Evolutionary conservation across 169 alveolate genomes (phyloP).

Genomic region (Theileria parva): DNA sequence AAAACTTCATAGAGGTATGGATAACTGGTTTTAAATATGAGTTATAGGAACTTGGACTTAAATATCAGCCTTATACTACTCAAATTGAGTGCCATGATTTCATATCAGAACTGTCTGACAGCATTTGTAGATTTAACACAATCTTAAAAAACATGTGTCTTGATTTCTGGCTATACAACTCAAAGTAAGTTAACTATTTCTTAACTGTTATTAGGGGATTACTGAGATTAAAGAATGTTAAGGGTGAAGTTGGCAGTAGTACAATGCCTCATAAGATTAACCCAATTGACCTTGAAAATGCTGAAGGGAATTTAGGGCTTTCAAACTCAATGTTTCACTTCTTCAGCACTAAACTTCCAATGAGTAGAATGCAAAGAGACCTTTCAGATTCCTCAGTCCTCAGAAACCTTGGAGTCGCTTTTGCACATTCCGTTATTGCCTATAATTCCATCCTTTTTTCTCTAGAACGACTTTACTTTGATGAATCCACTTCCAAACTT

Average conservation of each 20-base stretch:
- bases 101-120: slow-evolving; percentile 85
- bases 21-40: not conserved
- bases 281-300: slow-evolving; percentile 95
- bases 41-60: slow-evolving; percentile 75
- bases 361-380: slow-evolving; percentile 93
- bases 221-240: slow-evolving; percentile 55
- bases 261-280: slow-evolving; percentile 98
- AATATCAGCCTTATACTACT: slow-evolving; percentile 89
- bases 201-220: slow-evolving; percentile 27
- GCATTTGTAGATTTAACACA: slow-evolving; percentile 82
- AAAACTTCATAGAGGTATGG: slow-evolving; percentile 73
- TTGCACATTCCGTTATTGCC: slow-evolving; percentile 81
- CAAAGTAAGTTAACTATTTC: slow-evolving; percentile 55
- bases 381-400: slow-evolving; percentile 93
- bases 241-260: slow-evolving; percentile 94
- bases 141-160: slow-evolving; percentile 85
- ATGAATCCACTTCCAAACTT: slow-evolving; percentile 60
- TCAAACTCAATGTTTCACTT: slow-evolving; percentile 85
- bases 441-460: slow-evolving; percentile 82
- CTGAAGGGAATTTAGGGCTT: slow-evolving; percentile 94
- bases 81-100: slow-evolving; percentile 94
- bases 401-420: slow-evolving; percentile 90
- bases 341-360: slow-evolving; percentile 86
- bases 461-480: slow-evolving; percentile 79
- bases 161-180: slow-evolving; percentile 94